phyloP scores from a whole-genome alignment of 2,329 filamentous ascomycete genomes.

The Fusarium solani-melongenae region DNA sequence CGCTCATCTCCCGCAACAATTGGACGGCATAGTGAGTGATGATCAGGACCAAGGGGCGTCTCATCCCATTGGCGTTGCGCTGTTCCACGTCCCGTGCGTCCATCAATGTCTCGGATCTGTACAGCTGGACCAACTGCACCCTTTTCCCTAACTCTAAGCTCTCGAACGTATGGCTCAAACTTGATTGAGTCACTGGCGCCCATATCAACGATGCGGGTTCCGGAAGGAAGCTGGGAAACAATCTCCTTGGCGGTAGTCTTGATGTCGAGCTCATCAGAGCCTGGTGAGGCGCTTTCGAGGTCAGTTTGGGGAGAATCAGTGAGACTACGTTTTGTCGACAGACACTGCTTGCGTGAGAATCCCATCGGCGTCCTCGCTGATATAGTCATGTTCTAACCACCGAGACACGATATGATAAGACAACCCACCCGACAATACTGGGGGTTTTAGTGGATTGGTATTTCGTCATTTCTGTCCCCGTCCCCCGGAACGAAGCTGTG shows the following conservation, averaged over 20 bases:
- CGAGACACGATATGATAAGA: background rate
- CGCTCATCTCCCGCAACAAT: too few species aligned
- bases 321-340: background rate
- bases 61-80: too few species aligned
- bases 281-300: background rate
- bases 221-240: conserved; percentile 11
- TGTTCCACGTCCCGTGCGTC: too few species aligned
- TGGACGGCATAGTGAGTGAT: too few species aligned
- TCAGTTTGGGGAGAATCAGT: background rate
- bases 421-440: background rate
- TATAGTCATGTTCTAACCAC: background rate
- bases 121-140: too few species aligned
- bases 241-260: conserved; percentile 18
- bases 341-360: background rate
- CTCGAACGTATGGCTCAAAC: conserved; percentile 31
- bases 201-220: conserved; percentile 26
- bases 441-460: too few species aligned
- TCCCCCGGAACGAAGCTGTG: background rate
- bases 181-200: conserved; percentile 33
- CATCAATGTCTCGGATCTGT: too few species aligned
- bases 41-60: too few species aligned
- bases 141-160: conserved; percentile 23
- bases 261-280: conserved; percentile 19
- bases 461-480: background rate
- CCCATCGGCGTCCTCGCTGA: background rate